Evolutionary conservation across 495 filamentous ascomycete species (phyloP).

Genomic region (Durotheca rogersii): DNA sequence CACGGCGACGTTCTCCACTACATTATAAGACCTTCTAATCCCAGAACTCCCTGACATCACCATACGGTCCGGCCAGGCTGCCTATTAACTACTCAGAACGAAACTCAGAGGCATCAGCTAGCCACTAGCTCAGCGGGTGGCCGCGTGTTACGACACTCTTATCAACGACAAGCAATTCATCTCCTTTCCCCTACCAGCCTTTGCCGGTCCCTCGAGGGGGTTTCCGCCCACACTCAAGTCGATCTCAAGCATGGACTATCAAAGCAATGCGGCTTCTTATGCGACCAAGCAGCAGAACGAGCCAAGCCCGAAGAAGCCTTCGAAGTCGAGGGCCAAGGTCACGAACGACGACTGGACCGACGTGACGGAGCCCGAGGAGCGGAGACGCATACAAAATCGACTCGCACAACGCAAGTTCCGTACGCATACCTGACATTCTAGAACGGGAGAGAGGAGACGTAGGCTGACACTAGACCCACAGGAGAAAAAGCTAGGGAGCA

Average conservation of each 20-base stretch:
- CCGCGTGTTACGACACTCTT: no score
- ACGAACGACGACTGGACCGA: constrained; percentile 60
- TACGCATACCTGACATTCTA: constrained; percentile 32
- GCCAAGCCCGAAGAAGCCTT: constrained; percentile 36
- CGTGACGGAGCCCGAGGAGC: constrained; percentile 60
- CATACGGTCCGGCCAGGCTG: not conserved
- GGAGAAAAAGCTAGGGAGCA: constrained; percentile 62
- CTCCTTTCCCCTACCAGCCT: no score
- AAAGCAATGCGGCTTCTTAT: constrained; percentile 37
- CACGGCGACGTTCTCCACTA: no score
- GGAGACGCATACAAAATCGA: constrained; percentile 61
- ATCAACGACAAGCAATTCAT: no score
- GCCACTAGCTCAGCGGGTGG: no score
- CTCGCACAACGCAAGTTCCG: constrained; percentile 63
- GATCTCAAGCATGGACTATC: constrained; percentile 1
- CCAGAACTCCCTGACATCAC: not conserved
- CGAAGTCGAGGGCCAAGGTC: constrained; percentile 34
- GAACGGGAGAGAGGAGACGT: not conserved
- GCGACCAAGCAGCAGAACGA: constrained; percentile 37
- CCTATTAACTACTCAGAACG: not conserved
- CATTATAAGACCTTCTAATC: constrained; percentile 1
- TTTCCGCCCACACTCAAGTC: not conserved
- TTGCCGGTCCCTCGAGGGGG: no score
- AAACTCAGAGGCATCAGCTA: constrained; percentile 3
- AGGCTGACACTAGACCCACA: constrained; percentile 29